Base-by-base conservation (phyloP, 257 asterid genomes). In the Solanum bukasovii region DNA sequence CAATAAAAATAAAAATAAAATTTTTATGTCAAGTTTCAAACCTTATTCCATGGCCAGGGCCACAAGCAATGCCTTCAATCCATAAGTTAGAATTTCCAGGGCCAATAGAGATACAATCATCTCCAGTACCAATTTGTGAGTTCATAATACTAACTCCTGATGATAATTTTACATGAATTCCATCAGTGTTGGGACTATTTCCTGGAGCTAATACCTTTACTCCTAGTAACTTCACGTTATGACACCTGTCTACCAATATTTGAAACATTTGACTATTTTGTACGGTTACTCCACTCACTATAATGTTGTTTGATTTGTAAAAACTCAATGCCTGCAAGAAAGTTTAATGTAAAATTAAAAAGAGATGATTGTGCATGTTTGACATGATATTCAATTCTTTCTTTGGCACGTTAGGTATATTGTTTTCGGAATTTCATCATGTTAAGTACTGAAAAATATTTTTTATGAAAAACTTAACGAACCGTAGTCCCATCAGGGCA, bases 41-140 rank as follows among this genome's bases (percentile, higher is more conserved):
- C 92, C 92, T 90, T 13, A 90, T 88, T 18, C 92, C 92, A 34
- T 90, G 92, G 68, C 92, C 92, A 1, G 90, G 92, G 25, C 92
- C 91, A 18, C 92, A 90, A 1, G 83, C 34, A 7, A 90, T 82
- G 70, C 83, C 75, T 56, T 90, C 86, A 20, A 90, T 87, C 91
- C 70, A 84, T 71, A 90, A 21, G 35, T 88, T 83, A 44, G 44
- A 71, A 71, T 33, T 71, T 71, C 42, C 78, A 1, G 78, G 42
- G 25, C 78, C 78, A 7, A 71, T 33, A 2, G 78, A 71, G 7
- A 71, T 71, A 71, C 78, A 71, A 16, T 71, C 78, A 8, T 71
- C 78, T 71, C 92, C 92, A 12, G 92, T 90, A 16, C 88, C 83
- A 71, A 90, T 87, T 14, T 46, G 84, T 11, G 91, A 86, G 14